phyloP scores from a whole-genome alignment of 257 asterid genomes.

The Nicotiana benthamiana region DNA sequence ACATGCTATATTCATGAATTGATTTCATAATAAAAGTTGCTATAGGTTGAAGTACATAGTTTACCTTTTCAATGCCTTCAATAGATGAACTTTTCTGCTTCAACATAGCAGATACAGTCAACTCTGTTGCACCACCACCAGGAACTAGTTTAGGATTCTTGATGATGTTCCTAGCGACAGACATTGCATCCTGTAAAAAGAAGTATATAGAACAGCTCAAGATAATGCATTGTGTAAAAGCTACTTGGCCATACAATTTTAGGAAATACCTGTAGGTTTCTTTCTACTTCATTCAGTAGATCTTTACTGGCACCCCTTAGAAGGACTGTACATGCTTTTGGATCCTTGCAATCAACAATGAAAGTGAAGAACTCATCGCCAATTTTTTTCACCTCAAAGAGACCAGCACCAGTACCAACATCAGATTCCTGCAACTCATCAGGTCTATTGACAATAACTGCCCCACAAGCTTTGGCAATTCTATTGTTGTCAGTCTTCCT shows the following conservation, averaged over 20 bases:
- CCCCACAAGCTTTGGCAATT: slow-evolving; percentile 97
- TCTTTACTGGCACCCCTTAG: slow-evolving; percentile 98
- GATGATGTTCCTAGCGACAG: slow-evolving; percentile 88
- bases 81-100: slow-evolving; percentile 84
- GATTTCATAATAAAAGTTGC: background rate
- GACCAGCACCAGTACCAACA: slow-evolving; percentile 90
- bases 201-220: background rate
- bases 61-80: slow-evolving; percentile 93
- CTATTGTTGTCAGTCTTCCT: slow-evolving; percentile 87
- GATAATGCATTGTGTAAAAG: background rate
- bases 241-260: background rate
- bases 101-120: slow-evolving; percentile 83
- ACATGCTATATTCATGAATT: background rate
- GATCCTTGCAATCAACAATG: slow-evolving; percentile 81
- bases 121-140: slow-evolving; percentile 97
- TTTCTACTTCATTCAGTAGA: slow-evolving; percentile 90
- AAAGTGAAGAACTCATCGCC: slow-evolving; percentile 90
- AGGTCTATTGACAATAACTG: slow-evolving; percentile 86
- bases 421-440: slow-evolving; percentile 97
- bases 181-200: slow-evolving; percentile 77
- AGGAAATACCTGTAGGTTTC: slow-evolving; percentile 77
- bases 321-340: slow-evolving; percentile 91
- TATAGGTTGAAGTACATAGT: background rate
- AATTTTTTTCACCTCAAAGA: slow-evolving; percentile 88
- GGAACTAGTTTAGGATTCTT: slow-evolving; percentile 96